These are phyloP conservation scores for Colletotrichum graminicola DNA, from an alignment of 2,329 filamentous ascomycete genomes.

Conservation along the genomic window DNA sequence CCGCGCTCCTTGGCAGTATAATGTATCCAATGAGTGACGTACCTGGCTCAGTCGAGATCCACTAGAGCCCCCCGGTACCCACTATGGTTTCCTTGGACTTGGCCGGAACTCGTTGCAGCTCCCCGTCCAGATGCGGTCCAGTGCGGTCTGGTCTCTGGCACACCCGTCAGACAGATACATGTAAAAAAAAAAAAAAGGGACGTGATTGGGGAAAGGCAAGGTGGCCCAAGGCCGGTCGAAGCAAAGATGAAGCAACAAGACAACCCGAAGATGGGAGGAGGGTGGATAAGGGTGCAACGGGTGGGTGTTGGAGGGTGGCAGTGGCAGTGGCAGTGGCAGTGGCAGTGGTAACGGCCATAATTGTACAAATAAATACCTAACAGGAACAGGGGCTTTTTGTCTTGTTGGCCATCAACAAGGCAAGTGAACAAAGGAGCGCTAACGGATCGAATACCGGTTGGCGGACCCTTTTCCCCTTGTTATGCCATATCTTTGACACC, in stretches of 20 bases:
- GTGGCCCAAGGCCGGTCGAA: not conserved
- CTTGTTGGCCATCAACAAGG: not conserved
- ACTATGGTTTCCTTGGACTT: not conserved
- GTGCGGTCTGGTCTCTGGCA: constrained; percentile 12
- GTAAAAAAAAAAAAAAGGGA: too few relatives aligned
- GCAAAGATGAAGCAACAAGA: not conserved
- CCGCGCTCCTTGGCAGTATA: constrained; percentile 36
- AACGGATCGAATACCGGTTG: constrained; percentile 1
- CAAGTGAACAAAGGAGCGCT: not conserved
- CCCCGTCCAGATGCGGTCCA: constrained; percentile 21
- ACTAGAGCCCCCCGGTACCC: constrained; percentile 9
- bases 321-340: not conserved
- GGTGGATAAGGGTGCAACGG: not conserved
- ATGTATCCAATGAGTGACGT: constrained; percentile 25
- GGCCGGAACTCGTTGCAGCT: constrained; percentile 23
- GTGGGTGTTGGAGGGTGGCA: not conserved
- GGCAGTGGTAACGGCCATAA: not conserved
- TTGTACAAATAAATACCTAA: too few relatives aligned
- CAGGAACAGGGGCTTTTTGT: too few relatives aligned
- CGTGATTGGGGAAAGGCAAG: not conserved
- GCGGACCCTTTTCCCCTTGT: not conserved
- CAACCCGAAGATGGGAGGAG: not conserved
- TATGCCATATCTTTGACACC: not conserved
- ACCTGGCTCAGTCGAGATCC: constrained; percentile 12
- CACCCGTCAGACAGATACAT: not conserved